A percentile compares a stretch with the other conserved stretches of the same genome.
Evolutionary conservation across 768 basidiomycete genomes (phyloP).

Genomic region (Hericium coralloides): DNA sequence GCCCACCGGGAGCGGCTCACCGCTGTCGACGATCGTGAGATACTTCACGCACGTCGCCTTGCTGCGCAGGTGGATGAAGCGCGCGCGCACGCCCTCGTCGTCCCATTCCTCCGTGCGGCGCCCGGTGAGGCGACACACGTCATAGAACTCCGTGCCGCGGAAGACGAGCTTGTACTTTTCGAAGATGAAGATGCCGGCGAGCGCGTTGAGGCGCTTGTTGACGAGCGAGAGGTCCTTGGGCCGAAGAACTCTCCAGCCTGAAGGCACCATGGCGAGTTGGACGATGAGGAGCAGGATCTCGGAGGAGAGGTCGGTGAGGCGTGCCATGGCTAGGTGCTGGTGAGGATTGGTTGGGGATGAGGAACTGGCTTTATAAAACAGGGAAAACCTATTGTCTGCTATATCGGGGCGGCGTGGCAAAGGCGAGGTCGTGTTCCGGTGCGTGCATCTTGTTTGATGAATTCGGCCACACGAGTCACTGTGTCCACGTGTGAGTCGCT

Average conservation of each 20-base stretch:
- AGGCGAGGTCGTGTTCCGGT: too few relatives aligned
- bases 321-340: neutral
- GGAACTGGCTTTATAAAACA: too few relatives aligned
- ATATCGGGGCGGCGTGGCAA: too few relatives aligned
- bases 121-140: neutral
- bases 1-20: too few relatives aligned
- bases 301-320: neutral
- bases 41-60: neutral
- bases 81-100: neutral
- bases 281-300: neutral
- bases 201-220: neutral
- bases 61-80: neutral
- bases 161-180: neutral
- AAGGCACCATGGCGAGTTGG: neutral
- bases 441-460: too few relatives aligned
- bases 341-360: too few relatives aligned
- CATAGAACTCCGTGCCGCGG: neutral
- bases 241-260: neutral
- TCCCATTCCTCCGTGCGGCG: neutral
- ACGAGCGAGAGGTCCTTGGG: neutral
- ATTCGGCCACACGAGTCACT: too few relatives aligned
- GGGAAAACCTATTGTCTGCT: too few relatives aligned
- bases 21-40: neutral
- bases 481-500: too few relatives aligned
- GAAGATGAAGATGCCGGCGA: neutral